These are phyloP conservation scores for Galerina sulciceps DNA, from an alignment of 768 basidiomycete genomes.

Conservation along the genomic window DNA sequence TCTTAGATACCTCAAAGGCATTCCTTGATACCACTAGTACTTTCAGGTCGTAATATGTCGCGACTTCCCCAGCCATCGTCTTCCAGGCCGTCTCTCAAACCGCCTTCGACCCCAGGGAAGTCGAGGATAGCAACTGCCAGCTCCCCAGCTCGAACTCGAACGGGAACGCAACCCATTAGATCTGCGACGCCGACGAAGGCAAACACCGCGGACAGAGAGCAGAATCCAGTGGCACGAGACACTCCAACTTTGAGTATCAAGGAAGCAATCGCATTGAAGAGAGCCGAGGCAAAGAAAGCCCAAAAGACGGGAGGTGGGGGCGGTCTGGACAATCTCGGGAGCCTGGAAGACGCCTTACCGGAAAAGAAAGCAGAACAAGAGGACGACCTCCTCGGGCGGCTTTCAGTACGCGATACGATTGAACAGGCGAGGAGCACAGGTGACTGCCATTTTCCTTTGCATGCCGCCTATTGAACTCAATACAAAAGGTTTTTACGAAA, in stretches of 20 bases:
- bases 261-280: slow-evolving; percentile 78
- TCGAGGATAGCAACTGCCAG: slow-evolving; percentile 21
- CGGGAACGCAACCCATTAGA: slow-evolving; percentile 23
- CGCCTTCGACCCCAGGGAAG: slow-evolving; percentile 30
- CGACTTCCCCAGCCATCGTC: slow-evolving; percentile 37
- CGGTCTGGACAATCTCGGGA: slow-evolving; percentile 37
- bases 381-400: slow-evolving; percentile 65
- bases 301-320: slow-evolving; percentile 25
- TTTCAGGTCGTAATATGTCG: slow-evolving; percentile 29
- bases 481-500: slow-evolving; percentile 41
- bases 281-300: slow-evolving; percentile 78
- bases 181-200: slow-evolving; percentile 21
- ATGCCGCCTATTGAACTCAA: slow-evolving; percentile 48
- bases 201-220: slow-evolving; percentile 1
- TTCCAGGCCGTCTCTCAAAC: slow-evolving; percentile 30
- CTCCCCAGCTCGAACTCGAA: slow-evolving; percentile 18
- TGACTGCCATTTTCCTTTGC: slow-evolving; percentile 39
- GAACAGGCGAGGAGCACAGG: slow-evolving; percentile 80
- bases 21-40: not conserved
- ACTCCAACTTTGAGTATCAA: slow-evolving; percentile 56
- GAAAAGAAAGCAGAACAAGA: slow-evolving; percentile 38
- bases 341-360: slow-evolving; percentile 55
- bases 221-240: slow-evolving; percentile 5
- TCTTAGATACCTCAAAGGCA: not conserved
- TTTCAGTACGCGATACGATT: slow-evolving; percentile 73